Percentiles rank a stretch among this genome's conserved stretches.
Conservation (phyloP, 192 early-diverging fungal species). For the Obelidium mucronatum region DNA sequence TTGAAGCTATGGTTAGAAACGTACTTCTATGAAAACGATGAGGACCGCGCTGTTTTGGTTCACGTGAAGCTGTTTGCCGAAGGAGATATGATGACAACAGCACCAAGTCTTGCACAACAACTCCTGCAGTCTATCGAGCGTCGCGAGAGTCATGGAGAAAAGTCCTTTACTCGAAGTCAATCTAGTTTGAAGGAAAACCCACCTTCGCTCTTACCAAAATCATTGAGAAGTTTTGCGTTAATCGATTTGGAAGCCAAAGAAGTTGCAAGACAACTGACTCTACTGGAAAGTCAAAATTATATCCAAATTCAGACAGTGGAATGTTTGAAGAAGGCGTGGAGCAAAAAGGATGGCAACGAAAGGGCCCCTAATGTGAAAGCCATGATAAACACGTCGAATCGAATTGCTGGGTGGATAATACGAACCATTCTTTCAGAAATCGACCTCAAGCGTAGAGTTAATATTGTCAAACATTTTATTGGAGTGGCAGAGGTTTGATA, state of each 20-base stretch:
- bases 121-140: slow-evolving; percentile 51
- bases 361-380: slow-evolving; percentile 35
- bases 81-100: background rate
- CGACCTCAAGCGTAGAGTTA: slow-evolving; percentile 79
- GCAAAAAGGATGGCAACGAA: slow-evolving; percentile 41
- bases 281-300: slow-evolving; percentile 53
- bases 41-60: background rate
- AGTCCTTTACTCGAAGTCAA: background rate
- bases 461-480: slow-evolving; percentile 49
- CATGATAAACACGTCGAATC: slow-evolving; percentile 80
- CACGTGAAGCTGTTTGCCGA: background rate
- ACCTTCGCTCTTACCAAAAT: background rate
- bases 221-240: slow-evolving; percentile 12
- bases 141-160: background rate
- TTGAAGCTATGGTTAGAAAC: slow-evolving; percentile 90
- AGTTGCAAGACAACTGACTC: slow-evolving; percentile 59
- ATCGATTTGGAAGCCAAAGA: slow-evolving; percentile 59
- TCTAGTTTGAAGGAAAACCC: background rate
- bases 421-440: slow-evolving; percentile 78
- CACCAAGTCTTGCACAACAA: background rate
- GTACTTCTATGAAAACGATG: slow-evolving; percentile 11
- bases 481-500: slow-evolving; percentile 50
- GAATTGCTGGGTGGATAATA: slow-evolving; percentile 82
- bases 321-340: slow-evolving; percentile 63
- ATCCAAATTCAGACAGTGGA: slow-evolving; percentile 49